Conservation (phyloP, 1,139 yeast genomes). For the Candida sanyaensis region DNA sequence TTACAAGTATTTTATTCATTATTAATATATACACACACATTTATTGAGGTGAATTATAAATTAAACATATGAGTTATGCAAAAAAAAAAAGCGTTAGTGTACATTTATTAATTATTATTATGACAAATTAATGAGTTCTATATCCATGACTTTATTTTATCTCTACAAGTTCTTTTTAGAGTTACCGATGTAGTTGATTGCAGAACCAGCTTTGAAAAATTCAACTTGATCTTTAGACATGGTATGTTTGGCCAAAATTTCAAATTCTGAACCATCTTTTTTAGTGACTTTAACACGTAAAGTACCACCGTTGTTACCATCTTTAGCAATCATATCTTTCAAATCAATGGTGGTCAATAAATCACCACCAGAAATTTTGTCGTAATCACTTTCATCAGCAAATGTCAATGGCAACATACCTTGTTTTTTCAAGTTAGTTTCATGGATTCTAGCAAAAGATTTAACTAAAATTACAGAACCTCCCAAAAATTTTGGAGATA, state of each 20-base stretch:
- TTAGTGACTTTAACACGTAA: constrained; percentile 73
- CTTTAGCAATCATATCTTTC: constrained; percentile 72
- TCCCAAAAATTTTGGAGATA: constrained; percentile 91
- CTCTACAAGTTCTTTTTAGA: constrained; percentile 10
- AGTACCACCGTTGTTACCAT: constrained; percentile 86
- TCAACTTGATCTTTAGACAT: constrained; percentile 96
- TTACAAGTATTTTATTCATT: no score
- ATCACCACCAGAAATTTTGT: constrained; percentile 75
- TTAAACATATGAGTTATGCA: no score
- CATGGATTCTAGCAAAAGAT: constrained; percentile 91
- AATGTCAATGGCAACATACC: constrained; percentile 95
- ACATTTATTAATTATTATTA: neutral
- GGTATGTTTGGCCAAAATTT: constrained; percentile 82
- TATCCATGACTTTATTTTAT: neutral
- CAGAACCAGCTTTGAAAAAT: constrained; percentile 96
- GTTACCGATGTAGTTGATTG: constrained; percentile 89
- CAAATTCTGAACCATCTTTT: constrained; percentile 68
- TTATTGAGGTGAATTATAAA: no score
- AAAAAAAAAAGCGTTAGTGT: neutral
- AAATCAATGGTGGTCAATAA: constrained; percentile 76
- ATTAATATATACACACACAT: no score
- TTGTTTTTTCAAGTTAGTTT: constrained; percentile 88
- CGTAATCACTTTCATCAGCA: constrained; percentile 87
- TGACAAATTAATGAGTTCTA: neutral
- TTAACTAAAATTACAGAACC: constrained; percentile 87